Base-by-base conservation (phyloP, 306 rosid species). In the Quercus parvula region DNA sequence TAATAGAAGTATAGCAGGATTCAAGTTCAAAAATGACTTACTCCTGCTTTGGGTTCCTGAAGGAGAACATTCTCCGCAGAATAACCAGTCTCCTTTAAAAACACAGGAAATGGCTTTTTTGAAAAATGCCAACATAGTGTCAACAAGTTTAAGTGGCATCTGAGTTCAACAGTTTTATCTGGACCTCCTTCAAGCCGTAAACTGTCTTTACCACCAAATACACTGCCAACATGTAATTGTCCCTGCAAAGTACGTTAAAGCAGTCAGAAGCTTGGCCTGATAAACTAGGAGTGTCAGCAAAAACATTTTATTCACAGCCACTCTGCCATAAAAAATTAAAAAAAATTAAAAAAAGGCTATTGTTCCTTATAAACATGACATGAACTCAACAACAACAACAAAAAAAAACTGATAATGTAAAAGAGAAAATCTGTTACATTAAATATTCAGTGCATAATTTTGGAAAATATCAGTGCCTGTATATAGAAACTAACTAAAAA, bases 21-120 rank as follows among this genome's bases (percentile, higher is more conserved):
- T 64, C 71, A 78, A 76, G 72, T 71, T 71, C 64, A 69, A 82
- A 75, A 15, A 75, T 46, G 62, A 88, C 98, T 83, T 82, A 95
- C 99, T 80, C 97, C 98, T 69, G 99, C 97, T 88, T 95, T 95
- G 17, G 97, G 88, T 84, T 95, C 97, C 81, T 91, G 98, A 82
- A 93, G 91, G 79, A 95, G 91, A 66, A 95, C 97, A 87, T 90
- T 85, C 75, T 90, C 94, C 74, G 80, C 76, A 22, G 85, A 78
- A 83, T 89, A 92, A 19, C 98, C 97, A 64, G 93, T 91, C 87
- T 93, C 97, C 85, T 95, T 90, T 54, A 95, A 80, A 89, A 93
- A 93, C 78, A 88, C 62, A 24, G 89, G 92, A 81, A 93, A 91
- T 22, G 93, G 92, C 74, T 93, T 95, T 86, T 93, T 95, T 10